Conservation (phyloP, 148 eudicot genomes). For the Limonium bicolor region DNA sequence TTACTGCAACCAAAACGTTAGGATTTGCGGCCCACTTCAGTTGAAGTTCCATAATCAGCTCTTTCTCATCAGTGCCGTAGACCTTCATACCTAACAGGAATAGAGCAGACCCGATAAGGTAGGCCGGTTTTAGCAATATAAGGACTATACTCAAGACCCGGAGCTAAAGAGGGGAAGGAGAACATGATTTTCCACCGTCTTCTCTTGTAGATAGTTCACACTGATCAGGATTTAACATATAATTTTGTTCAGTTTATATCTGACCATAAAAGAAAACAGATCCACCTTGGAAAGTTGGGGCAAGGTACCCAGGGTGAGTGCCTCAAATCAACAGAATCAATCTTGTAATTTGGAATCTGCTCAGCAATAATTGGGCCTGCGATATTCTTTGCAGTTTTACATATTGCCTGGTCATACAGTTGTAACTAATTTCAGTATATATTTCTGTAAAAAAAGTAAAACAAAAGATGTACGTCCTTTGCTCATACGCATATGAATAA, state of each 20-base stretch:
- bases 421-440: background rate
- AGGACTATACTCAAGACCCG: background rate
- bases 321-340: conserved; percentile 69
- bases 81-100: conserved; percentile 70
- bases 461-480: background rate
- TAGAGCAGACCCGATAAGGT: background rate
- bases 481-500: background rate
- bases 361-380: conserved; percentile 73
- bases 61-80: conserved; percentile 78
- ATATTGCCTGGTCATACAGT: conserved; percentile 47
- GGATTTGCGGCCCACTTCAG: conserved; percentile 95
- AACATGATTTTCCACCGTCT: too few relatives aligned
- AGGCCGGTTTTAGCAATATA: background rate
- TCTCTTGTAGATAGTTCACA: too few relatives aligned
- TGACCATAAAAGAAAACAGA: background rate
- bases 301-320: conserved; percentile 60
- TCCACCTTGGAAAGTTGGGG: conserved; percentile 92
- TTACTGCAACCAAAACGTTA: conserved; percentile 49
- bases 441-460: conserved; percentile 3
- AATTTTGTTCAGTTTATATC: background rate
- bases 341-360: conserved; percentile 83
- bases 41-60: conserved; percentile 79
- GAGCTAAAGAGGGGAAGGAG: too few relatives aligned
- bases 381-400: conserved; percentile 60
- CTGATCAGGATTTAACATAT: too few relatives aligned